These are phyloP conservation scores for Cryptococcus deneoformans DNA, from an alignment of 1,284 basidiomycete genomes.

Conservation along the genomic window DNA sequence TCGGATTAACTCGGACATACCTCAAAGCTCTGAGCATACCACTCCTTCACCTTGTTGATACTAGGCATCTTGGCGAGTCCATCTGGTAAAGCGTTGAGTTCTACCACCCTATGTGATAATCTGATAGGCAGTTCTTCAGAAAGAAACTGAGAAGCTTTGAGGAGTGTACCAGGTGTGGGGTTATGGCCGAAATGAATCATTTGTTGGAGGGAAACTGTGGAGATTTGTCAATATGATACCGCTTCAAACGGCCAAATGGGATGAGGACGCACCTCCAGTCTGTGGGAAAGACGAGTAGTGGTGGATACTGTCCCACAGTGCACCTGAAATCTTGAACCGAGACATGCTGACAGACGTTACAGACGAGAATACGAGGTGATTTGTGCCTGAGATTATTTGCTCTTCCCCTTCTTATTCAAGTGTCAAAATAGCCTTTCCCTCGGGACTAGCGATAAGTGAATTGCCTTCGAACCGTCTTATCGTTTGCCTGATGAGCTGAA, in stretches of 20 bases:
- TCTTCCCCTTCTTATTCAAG: background rate
- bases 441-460: background rate
- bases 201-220: constrained; percentile 79
- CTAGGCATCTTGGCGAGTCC: constrained; percentile 88
- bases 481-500: background rate
- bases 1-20: constrained; percentile 53
- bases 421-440: background rate
- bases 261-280: constrained; percentile 65
- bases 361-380: background rate
- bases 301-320: constrained; percentile 89
- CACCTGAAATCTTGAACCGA: constrained; percentile 62
- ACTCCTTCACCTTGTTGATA: constrained; percentile 94
- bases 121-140: constrained; percentile 80
- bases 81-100: constrained; percentile 92
- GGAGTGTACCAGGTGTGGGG: constrained; percentile 78
- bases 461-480: background rate
- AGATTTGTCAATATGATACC: too few relatives aligned
- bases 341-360: constrained; percentile 29
- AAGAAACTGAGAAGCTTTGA: constrained; percentile 80
- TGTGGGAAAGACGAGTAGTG: constrained; percentile 94
- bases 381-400: background rate
- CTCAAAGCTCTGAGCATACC: constrained; percentile 99
- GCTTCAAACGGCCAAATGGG: background rate
- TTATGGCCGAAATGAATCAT: constrained; percentile 88
- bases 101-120: constrained; percentile 92